Evolutionary conservation across 495 filamentous ascomycete species (phyloP).

Genomic region (Rusavskia elegans): DNA sequence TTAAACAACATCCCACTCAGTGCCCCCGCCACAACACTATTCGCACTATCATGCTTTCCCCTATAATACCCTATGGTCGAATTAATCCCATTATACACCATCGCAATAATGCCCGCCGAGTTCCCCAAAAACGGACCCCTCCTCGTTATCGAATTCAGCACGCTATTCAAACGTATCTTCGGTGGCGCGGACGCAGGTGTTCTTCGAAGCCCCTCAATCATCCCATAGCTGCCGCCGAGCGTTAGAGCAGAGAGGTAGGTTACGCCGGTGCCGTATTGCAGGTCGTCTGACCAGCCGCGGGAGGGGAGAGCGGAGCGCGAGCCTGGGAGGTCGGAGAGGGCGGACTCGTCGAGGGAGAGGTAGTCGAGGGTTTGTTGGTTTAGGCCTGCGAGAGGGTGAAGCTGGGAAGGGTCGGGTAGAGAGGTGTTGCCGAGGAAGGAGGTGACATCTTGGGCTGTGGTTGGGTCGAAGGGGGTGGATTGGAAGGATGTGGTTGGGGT

Average conservation of each 20-base stretch:
- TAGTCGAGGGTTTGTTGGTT: constrained; percentile 89
- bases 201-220: constrained; percentile 71
- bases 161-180: constrained; percentile 79
- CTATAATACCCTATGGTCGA: constrained; percentile 71
- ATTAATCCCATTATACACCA: constrained; percentile 90
- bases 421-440: constrained; percentile 58
- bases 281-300: constrained; percentile 91
- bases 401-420: constrained; percentile 64
- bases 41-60: constrained; percentile 82
- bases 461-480: constrained; percentile 48
- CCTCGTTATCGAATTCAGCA: constrained; percentile 82
- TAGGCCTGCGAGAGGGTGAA: constrained; percentile 89
- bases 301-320: constrained; percentile 75
- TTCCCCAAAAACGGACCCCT: constrained; percentile 95
- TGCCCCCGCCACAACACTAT: constrained; percentile 69
- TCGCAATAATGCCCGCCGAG: constrained; percentile 81
- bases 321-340: constrained; percentile 77
- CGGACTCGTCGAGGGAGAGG: constrained; percentile 79
- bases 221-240: constrained; percentile 80
- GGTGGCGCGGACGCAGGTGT: constrained; percentile 59
- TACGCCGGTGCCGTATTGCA: constrained; percentile 91
- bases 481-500: constrained; percentile 32
- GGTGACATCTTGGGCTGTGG: constrained; percentile 58
- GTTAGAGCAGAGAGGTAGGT: constrained; percentile 78
- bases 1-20: constrained; percentile 91